A percentile compares a stretch with the other conserved stretches of the same genome.
These are phyloP conservation scores for Madurella mycetomatis DNA, from an alignment of 2,329 filamentous ascomycete species.

Conservation along the genomic window DNA sequence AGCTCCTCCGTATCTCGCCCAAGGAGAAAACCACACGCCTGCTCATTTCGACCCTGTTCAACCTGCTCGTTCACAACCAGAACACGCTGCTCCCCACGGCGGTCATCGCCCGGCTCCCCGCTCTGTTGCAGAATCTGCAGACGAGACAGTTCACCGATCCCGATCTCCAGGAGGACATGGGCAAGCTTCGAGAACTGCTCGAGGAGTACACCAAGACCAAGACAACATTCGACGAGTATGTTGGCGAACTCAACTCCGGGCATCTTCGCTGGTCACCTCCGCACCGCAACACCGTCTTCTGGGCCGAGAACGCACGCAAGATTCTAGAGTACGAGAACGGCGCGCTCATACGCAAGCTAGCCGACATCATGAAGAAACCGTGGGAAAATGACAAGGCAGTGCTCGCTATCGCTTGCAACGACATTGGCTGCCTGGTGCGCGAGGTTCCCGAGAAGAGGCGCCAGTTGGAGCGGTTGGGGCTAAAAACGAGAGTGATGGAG, in stretches of 20 bases:
- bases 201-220: constrained; percentile 67
- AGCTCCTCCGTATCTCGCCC: constrained; percentile 83
- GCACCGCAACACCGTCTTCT: constrained; percentile 81
- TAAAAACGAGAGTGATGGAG: constrained; percentile 88
- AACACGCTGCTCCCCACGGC: constrained; percentile 77
- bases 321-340: constrained; percentile 82
- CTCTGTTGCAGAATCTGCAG: constrained; percentile 58
- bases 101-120: constrained; percentile 75
- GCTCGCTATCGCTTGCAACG: constrained; percentile 87
- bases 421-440: constrained; percentile 82
- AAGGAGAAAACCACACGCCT: constrained; percentile 98
- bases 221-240: constrained; percentile 82
- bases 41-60: constrained; percentile 81
- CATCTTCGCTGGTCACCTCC: constrained; percentile 91
- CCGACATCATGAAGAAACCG: constrained; percentile 71
- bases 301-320: constrained; percentile 83
- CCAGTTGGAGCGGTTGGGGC: constrained; percentile 74
- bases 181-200: constrained; percentile 56
- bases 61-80: constrained; percentile 68
- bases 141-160: constrained; percentile 60
- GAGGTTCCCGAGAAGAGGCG: constrained; percentile 80
- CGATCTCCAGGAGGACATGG: constrained; percentile 60
- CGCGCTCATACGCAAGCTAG: constrained; percentile 71
- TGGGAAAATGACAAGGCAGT: constrained; percentile 84
- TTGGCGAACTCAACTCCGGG: constrained; percentile 78